These are phyloP conservation scores for Agaricus bisporus DNA, from an alignment of 768 basidiomycete genomes.

Conservation along the genomic window DNA sequence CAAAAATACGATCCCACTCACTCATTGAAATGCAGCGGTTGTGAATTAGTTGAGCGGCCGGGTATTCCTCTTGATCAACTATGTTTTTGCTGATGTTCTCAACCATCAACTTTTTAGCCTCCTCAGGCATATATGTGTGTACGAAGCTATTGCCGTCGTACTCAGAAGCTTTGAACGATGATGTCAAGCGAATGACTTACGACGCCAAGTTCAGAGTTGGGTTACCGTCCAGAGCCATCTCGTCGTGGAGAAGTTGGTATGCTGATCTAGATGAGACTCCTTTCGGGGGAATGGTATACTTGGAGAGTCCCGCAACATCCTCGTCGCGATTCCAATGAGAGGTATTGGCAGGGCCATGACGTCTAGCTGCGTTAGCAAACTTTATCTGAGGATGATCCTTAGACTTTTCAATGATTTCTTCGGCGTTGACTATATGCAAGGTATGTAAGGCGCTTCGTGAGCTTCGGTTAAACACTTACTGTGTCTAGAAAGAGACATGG, in stretches of 20 bases:
- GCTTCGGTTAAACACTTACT: slow-evolving; percentile 18
- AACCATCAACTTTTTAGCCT: slow-evolving; percentile 48
- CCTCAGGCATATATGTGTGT: slow-evolving; percentile 55
- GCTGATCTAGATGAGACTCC: slow-evolving; percentile 40
- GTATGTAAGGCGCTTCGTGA: neutral
- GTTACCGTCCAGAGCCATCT: slow-evolving; percentile 51
- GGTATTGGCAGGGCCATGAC: slow-evolving; percentile 20
- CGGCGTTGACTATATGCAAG: slow-evolving; percentile 35
- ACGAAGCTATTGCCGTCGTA: slow-evolving; percentile 27
- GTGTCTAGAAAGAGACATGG: slow-evolving; percentile 34
- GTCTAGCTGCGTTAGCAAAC: slow-evolving; percentile 22
- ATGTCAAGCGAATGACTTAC: slow-evolving; percentile 30
- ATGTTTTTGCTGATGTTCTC: slow-evolving; percentile 64
- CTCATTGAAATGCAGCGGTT: slow-evolving; percentile 51
- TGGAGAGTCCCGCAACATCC: slow-evolving; percentile 33
- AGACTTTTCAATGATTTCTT: slow-evolving; percentile 37
- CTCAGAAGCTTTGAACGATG: too few relatives aligned
- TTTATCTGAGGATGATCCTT: slow-evolving; percentile 35
- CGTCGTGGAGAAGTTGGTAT: slow-evolving; percentile 48
- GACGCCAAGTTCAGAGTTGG: slow-evolving; percentile 60
- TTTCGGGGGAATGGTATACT: slow-evolving; percentile 37
- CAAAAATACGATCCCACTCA: slow-evolving; percentile 18
- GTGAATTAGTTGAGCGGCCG: slow-evolving; percentile 46
- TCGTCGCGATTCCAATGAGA: slow-evolving; percentile 33
- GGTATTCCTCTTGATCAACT: slow-evolving; percentile 66